Percentiles rank a stretch among this genome's conserved stretches.
Conservation (phyloP, 495 filamentous ascomycete genomes). For the Penicillium daleae region DNA sequence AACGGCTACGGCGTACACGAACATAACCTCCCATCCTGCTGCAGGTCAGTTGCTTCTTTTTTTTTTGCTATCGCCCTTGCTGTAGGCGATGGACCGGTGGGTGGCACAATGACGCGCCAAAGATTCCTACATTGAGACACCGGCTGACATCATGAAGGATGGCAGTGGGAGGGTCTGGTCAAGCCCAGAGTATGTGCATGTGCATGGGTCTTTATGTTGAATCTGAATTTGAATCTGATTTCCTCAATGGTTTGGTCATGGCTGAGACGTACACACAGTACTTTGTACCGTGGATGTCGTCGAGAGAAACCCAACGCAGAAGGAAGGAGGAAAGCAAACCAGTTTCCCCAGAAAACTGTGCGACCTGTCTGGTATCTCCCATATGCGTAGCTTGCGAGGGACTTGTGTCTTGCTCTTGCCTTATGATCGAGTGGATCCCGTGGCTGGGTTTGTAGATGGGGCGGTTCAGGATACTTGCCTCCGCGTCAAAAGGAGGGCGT, state of each 20-base stretch:
- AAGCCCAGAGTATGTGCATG: background rate
- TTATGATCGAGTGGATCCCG: slow-evolving; percentile 1
- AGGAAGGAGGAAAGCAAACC: slow-evolving; percentile 2
- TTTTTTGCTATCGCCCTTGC: slow-evolving; percentile 3
- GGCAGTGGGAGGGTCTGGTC: background rate
- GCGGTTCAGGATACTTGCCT: slow-evolving; percentile 6
- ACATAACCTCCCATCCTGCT: background rate
- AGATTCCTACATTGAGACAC: slow-evolving; percentile 17
- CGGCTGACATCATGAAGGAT: slow-evolving; percentile 24
- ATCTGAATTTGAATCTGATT: background rate
- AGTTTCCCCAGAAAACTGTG: slow-evolving; percentile 1
- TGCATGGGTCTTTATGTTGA: background rate
- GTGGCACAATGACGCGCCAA: slow-evolving; percentile 33
- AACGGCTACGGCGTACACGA: background rate
- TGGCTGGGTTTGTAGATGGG: background rate
- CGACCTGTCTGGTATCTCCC: background rate
- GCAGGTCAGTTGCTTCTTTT: background rate
- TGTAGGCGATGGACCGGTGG: slow-evolving; percentile 9
- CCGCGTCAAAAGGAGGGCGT: slow-evolving; percentile 11
- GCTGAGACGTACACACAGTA: background rate
- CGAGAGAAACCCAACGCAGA: background rate
- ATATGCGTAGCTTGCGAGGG: background rate
- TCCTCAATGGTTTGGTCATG: background rate
- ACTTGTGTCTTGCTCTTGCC: background rate
- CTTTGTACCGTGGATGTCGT: background rate